Conservation (phyloP, 1,139 yeast genomes). For the Debaryomyces subglobosus region DNA sequence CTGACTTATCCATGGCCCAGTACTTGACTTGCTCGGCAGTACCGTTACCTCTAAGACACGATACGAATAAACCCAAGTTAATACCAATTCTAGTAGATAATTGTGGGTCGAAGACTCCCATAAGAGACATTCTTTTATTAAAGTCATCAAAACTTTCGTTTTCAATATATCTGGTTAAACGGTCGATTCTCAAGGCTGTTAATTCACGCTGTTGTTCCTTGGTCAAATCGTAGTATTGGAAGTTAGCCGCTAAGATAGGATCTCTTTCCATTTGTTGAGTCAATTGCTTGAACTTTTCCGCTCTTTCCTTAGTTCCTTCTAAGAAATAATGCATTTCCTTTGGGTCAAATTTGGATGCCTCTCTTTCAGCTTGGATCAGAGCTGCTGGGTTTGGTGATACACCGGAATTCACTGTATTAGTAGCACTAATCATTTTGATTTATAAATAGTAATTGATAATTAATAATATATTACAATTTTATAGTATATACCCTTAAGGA, state of each 20-base stretch:
- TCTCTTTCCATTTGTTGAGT: constrained; percentile 48
- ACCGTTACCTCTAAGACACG: constrained; percentile 74
- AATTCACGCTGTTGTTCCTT: constrained; percentile 41
- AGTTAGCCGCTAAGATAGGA: constrained; percentile 39
- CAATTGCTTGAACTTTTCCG: constrained; percentile 31
- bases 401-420: constrained; percentile 17
- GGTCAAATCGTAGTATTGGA: constrained; percentile 40
- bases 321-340: constrained; percentile 42
- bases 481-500: not conserved
- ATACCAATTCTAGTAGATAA: constrained; percentile 57
- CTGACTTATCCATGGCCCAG: constrained; percentile 45
- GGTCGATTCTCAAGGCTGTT: constrained; percentile 39
- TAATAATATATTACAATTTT: constrained; percentile 1
- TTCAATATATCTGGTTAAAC: constrained; percentile 44
- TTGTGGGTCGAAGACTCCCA: constrained; percentile 64
- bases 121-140: constrained; percentile 50
- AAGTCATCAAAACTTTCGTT: constrained; percentile 38
- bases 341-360: constrained; percentile 31
- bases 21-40: constrained; percentile 48
- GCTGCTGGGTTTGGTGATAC: constrained; percentile 41
- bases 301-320: constrained; percentile 41
- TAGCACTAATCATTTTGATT: constrained; percentile 2
- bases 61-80: constrained; percentile 70
- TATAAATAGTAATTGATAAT: not conserved
- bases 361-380: constrained; percentile 39